A percentile compares a stretch with the other conserved stretches of the same genome.
Conservation (phyloP, 768 basidiomycete genomes). For the Mycena filopes region DNA sequence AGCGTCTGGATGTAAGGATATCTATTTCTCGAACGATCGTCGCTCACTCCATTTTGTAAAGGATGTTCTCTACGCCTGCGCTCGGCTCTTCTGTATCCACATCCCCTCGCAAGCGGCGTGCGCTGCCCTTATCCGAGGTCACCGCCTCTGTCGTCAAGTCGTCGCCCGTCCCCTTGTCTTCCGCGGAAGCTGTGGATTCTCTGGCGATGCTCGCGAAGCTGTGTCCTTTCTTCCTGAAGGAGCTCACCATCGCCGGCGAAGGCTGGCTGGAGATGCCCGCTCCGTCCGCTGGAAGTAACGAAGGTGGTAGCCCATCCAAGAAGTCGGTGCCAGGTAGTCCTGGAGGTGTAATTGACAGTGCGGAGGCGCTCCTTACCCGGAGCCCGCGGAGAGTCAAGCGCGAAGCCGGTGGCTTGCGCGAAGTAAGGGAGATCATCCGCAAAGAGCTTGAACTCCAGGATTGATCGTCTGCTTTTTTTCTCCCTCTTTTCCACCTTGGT, state of each 20-base stretch:
- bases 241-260: constrained; percentile 66
- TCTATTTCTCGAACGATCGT: constrained; percentile 15
- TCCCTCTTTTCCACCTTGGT: constrained; percentile 33
- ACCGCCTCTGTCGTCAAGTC: constrained; percentile 79
- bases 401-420: constrained; percentile 78
- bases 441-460: constrained; percentile 80
- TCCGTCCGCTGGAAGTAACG: constrained; percentile 36
- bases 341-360: constrained; percentile 67
- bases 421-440: constrained; percentile 85
- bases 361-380: constrained; percentile 67
- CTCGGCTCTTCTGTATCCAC: constrained; percentile 61
- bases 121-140: constrained; percentile 75
- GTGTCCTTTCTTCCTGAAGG: constrained; percentile 85
- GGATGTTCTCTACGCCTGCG: constrained; percentile 78
- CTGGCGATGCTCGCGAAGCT: constrained; percentile 70
- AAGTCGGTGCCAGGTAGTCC: constrained; percentile 54
- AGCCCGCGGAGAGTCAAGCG: constrained; percentile 79
- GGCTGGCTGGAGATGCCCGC: constrained; percentile 75
- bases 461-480: constrained; percentile 48
- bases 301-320: constrained; percentile 53
- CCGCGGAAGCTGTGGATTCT: constrained; percentile 82
- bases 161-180: constrained; percentile 82
- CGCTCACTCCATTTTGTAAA: constrained; percentile 38
- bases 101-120: constrained; percentile 73
- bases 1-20: constrained; percentile 84